These are phyloP conservation scores for Conticribra weissflogii DNA, from an alignment of 108 stramenopile species.

Conservation along the genomic window DNA sequence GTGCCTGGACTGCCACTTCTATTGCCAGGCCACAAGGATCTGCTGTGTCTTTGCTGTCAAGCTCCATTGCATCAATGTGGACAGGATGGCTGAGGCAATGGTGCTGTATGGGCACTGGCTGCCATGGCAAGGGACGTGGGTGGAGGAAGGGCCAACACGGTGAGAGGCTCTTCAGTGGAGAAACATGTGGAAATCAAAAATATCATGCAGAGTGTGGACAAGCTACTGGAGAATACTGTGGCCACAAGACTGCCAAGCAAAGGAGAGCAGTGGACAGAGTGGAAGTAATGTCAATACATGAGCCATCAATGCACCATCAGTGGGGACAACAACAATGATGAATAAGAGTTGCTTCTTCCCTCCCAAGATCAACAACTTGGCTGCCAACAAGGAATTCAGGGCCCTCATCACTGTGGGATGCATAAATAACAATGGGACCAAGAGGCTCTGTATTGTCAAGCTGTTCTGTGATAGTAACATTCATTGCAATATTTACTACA, in stretches of 20 bases:
- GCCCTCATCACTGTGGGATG: conserved; percentile 16
- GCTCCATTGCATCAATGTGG: conserved; percentile 66
- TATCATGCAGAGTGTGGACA: conserved; percentile 32
- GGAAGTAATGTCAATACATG: too few species aligned
- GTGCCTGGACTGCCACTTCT: conserved; percentile 94
- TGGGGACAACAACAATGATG: conserved; percentile 9
- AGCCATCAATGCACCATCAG: conserved; percentile 70
- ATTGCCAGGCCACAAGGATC: conserved; percentile 51
- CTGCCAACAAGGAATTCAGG: conserved; percentile 30
- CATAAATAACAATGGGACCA: neutral
- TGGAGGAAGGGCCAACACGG: conserved; percentile 9
- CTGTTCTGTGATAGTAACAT: conserved; percentile 15
- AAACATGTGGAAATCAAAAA: conserved; percentile 10
- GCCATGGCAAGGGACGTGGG: conserved; percentile 22
- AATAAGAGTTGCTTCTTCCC: conserved; percentile 27
- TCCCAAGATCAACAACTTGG: conserved; percentile 10
- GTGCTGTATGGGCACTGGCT: conserved; percentile 72
- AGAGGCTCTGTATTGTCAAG: conserved; percentile 22
- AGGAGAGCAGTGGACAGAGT: neutral
- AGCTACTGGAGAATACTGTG: conserved; percentile 27
- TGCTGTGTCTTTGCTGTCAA: conserved; percentile 61
- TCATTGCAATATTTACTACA: conserved; percentile 50
- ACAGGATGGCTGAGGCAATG: conserved; percentile 55
- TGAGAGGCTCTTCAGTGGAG: conserved; percentile 5
- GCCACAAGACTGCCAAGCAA: neutral